Base-by-base conservation (phyloP, 441 rosid species). In the Mallotus japonicus region DNA sequence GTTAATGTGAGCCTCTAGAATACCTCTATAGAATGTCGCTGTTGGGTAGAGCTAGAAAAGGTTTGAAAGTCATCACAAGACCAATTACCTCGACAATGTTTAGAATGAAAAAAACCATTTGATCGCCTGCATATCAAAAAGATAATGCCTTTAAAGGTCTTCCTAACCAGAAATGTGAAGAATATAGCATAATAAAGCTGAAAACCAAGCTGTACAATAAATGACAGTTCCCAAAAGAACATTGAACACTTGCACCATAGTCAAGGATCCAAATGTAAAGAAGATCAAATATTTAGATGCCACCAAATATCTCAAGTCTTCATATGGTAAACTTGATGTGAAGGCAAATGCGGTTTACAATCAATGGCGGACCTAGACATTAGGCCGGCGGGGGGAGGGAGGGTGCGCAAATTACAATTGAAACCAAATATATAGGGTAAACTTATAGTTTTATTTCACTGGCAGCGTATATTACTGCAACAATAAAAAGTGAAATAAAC, bases 21-120 rank as follows among this genome's bases (percentile, higher is more conserved):
- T 22, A 69, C 8, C 53, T 37, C 77, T 61, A 71, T 16, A 54
- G 32, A 62, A 70, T 66, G 19, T 53, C 13, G 56, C 72, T 70
- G 28, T 68, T 15, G 2, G 85, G 80, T 56, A 54, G 75, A 51
- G 80, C 76, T 58, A 90, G 85, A 76, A 90, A 90, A 16, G 93
- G 93, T 71, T 81, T 82, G 83, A 87, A 87, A 57, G 96, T 89
- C 77, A 85, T 77, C 50, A 87, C 72, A 71, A 90, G 68, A 28
- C 93, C 96, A 11, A 88, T 74, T 53, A 82, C 82, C 42, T 86
- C 89, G 8, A 89, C 47, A 76, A 77, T 47, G 74, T 89, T 87
- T 46, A 87, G 75, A 76, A 87, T 58, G 80, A 91, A 84, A 86
- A 91, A 91, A 34, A 89, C 87, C 84, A 86, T 77, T 28, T 89